Evolutionary conservation across 2,329 filamentous ascomycete genomes (phyloP).

Genomic region (Aspergillus sp.): DNA sequence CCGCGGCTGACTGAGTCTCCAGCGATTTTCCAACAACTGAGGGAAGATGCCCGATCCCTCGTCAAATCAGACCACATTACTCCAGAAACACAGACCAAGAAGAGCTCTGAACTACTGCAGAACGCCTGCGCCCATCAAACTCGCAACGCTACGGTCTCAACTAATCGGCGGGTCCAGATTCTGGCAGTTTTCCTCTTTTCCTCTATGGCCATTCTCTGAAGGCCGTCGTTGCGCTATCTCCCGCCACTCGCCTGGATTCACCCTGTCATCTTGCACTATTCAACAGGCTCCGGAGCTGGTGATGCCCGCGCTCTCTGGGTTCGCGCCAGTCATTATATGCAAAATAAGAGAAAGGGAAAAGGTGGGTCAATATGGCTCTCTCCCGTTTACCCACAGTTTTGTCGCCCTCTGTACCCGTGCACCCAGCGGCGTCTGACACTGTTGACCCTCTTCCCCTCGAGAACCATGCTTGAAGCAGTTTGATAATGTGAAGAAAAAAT

Average conservation of each 20-base stretch:
- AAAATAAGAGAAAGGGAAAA: constrained; percentile 5
- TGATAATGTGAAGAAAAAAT: constrained; percentile 19
- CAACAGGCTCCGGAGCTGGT: constrained; percentile 4
- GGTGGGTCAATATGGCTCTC: constrained; percentile 11
- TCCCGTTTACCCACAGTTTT: constrained; percentile 8
- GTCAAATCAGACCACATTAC: constrained; percentile 18
- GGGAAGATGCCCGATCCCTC: constrained; percentile 17
- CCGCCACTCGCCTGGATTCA: constrained; percentile 22
- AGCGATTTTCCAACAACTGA: constrained; percentile 4
- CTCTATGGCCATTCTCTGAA: constrained; percentile 11
- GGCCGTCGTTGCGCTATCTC: constrained; percentile 20
- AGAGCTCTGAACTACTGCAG: constrained; percentile 9
- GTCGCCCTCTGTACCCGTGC: background rate
- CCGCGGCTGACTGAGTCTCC: constrained; percentile 15
- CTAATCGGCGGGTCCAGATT: constrained; percentile 6
- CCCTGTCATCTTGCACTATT: constrained; percentile 22
- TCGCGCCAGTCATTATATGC: constrained; percentile 9
- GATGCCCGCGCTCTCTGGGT: constrained; percentile 6
- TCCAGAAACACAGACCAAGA: constrained; percentile 18
- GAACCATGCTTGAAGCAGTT: background rate
- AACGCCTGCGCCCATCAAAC: constrained; percentile 2
- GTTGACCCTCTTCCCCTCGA: constrained; percentile 3
- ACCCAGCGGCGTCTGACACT: background rate
- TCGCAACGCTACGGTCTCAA: constrained; percentile 13
- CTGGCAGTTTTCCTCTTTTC: constrained; percentile 4